These are phyloP conservation scores for Apiospora kogelbergensis DNA, from an alignment of 2,329 filamentous ascomycete species.

Conservation along the genomic window DNA sequence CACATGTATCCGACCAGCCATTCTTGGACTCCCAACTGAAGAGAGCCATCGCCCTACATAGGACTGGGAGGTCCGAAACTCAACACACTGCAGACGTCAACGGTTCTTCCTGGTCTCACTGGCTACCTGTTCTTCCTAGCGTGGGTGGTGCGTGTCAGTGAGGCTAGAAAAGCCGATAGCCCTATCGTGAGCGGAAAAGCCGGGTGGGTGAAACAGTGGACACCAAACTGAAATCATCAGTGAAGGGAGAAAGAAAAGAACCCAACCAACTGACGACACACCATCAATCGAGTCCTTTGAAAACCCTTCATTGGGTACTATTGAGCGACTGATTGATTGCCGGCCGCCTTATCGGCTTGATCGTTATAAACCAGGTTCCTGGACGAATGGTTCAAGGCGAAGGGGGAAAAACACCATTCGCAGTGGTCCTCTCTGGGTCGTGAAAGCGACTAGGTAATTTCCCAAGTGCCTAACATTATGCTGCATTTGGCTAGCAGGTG, in stretches of 20 bases:
- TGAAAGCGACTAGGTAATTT: constrained; percentile 5
- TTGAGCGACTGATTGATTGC: background rate
- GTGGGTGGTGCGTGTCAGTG: background rate
- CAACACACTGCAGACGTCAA: background rate
- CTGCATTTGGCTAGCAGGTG: constrained; percentile 6
- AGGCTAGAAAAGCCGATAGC: constrained; percentile 2
- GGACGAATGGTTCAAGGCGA: background rate
- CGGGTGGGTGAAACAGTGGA: background rate
- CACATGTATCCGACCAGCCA: background rate
- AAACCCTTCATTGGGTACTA: background rate
- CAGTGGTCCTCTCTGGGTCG: background rate
- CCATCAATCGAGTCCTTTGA: background rate
- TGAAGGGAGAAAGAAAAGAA: background rate
- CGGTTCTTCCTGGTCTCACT: background rate
- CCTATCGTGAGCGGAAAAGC: background rate
- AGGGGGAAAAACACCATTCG: background rate
- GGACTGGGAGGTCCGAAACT: background rate
- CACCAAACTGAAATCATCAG: background rate
- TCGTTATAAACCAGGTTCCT: background rate
- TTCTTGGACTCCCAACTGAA: background rate
- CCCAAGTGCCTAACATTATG: constrained; percentile 6
- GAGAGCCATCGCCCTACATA: background rate
- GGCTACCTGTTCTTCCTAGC: background rate
- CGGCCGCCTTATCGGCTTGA: background rate
- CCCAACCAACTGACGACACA: background rate